Evolutionary conservation across 1,284 basidiomycete genomes (phyloP).

Genomic region (Pseudozyma sp.): DNA sequence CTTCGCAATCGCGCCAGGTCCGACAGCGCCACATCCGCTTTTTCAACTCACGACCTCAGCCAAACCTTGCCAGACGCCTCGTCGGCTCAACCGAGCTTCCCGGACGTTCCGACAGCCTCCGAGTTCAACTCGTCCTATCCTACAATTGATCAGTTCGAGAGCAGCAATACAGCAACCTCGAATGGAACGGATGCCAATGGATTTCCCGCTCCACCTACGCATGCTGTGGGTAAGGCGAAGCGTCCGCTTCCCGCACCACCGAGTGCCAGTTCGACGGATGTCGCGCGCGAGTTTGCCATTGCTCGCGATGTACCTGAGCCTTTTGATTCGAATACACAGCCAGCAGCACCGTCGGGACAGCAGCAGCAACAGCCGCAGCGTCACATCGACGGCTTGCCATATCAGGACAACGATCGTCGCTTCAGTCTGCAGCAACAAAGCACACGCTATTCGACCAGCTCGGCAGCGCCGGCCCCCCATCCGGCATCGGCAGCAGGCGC

Average conservation of each 20-base stretch:
- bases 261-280: conserved; percentile 27
- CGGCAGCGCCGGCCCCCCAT: conserved; percentile 12
- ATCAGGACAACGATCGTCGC: conserved; percentile 23
- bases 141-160: conserved; percentile 59
- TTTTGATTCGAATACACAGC: conserved; percentile 17
- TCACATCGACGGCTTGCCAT: conserved; percentile 38
- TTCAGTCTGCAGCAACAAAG: conserved; percentile 28
- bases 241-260: conserved; percentile 53
- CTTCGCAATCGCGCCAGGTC: conserved; percentile 31
- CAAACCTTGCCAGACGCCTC: conserved; percentile 20
- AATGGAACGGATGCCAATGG: conserved; percentile 11
- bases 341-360: conserved; percentile 12
- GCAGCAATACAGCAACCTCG: conserved; percentile 2
- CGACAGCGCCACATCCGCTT: conserved; percentile 16
- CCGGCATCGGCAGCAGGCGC: conserved; percentile 1
- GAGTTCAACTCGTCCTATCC: conserved; percentile 55
- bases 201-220: conserved; percentile 47
- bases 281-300: conserved; percentile 45
- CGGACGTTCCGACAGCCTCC: conserved; percentile 42
- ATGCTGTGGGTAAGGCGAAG: conserved; percentile 35
- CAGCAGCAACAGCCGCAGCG: conserved; percentile 9
- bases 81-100: conserved; percentile 17
- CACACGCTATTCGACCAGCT: conserved; percentile 18
- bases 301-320: conserved; percentile 52
- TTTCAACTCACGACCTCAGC: conserved; percentile 28